Evolutionary conservation across 805 yeast species (phyloP).

Genomic region (Suhomyces kilbournensis): DNA sequence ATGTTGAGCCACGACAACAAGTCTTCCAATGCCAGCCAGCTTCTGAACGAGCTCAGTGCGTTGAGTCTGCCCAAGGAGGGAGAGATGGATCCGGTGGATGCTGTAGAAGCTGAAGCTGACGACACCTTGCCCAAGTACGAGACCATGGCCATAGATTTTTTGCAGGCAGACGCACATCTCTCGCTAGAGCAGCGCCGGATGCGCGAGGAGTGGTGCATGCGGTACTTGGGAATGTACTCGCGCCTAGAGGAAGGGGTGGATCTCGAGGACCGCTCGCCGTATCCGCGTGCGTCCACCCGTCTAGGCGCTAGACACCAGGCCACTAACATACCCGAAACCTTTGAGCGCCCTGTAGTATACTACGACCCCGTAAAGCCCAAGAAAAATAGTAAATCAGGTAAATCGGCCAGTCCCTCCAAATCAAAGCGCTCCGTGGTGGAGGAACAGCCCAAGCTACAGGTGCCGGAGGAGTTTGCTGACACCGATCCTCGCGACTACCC

Average conservation of each 20-base stretch:
- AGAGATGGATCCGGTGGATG: slow-evolving; percentile 5
- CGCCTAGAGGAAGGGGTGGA: slow-evolving; percentile 75
- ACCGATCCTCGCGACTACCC: slow-evolving; percentile 51
- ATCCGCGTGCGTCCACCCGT: slow-evolving; percentile 76
- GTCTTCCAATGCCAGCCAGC: slow-evolving; percentile 36
- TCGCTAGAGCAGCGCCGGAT: slow-evolving; percentile 48
- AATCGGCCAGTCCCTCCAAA: slow-evolving; percentile 5
- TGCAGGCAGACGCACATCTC: slow-evolving; percentile 42
- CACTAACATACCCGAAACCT: slow-evolving; percentile 62
- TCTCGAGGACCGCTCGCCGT: slow-evolving; percentile 66
- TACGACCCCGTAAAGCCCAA: slow-evolving; percentile 43
- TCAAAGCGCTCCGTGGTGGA: slow-evolving; percentile 1
- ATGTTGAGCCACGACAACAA: slow-evolving; percentile 44
- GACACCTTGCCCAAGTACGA: slow-evolving; percentile 50
- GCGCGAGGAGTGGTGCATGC: slow-evolving; percentile 75
- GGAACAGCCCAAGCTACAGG: slow-evolving; percentile 23
- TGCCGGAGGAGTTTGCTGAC: slow-evolving; percentile 48
- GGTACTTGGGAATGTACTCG: slow-evolving; percentile 76
- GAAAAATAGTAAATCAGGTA: slow-evolving; percentile 8
- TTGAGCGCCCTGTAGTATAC: slow-evolving; percentile 58
- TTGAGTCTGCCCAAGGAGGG: slow-evolving; percentile 9
- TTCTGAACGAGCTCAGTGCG: slow-evolving; percentile 19
- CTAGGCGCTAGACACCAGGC: slow-evolving; percentile 75
- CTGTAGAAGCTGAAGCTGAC: slow-evolving; percentile 3
- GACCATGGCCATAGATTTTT: slow-evolving; percentile 51